These are phyloP conservation scores for Phylloporus scabripes DNA, from an alignment of 768 basidiomycete genomes.

Conservation along the genomic window DNA sequence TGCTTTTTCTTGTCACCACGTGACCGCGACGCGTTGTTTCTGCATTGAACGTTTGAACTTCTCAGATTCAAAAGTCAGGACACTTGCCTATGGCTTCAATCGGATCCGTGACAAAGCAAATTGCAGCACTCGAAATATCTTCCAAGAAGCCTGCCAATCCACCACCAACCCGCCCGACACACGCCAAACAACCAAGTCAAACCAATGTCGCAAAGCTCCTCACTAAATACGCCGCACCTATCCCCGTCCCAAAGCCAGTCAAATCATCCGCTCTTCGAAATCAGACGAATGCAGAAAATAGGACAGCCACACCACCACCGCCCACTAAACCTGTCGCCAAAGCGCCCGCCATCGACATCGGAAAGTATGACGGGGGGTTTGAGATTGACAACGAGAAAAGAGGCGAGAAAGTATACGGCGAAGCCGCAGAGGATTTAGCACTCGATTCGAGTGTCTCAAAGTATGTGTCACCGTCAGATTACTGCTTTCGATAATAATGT, in stretches of 20 bases:
- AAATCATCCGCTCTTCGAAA: constrained; percentile 42
- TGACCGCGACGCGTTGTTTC: constrained; percentile 23
- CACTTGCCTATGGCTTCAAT: constrained; percentile 40
- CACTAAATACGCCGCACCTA: constrained; percentile 68
- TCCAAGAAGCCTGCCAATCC: constrained; percentile 41
- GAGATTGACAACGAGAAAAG: constrained; percentile 81
- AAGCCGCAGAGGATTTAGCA: constrained; percentile 75
- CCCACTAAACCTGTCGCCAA: constrained; percentile 19
- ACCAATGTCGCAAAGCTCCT: constrained; percentile 63
- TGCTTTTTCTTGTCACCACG: background rate
- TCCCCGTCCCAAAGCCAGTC: constrained; percentile 33
- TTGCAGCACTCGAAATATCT: constrained; percentile 63
- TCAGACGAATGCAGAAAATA: constrained; percentile 26
- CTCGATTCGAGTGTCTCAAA: constrained; percentile 74
- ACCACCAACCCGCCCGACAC: constrained; percentile 26
- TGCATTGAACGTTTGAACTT: background rate
- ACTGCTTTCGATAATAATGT: background rate
- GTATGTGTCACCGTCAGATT: constrained; percentile 37
- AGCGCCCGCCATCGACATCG: constrained; percentile 57
- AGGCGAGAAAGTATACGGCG: constrained; percentile 67
- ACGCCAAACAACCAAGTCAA: constrained; percentile 54
- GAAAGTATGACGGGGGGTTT: constrained; percentile 94
- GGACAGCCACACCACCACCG: constrained; percentile 24
- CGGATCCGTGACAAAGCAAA: constrained; percentile 55
- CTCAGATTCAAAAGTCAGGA: background rate